Base-by-base conservation (phyloP, 106 monocot species). In the Agapanthus africanus region DNA sequence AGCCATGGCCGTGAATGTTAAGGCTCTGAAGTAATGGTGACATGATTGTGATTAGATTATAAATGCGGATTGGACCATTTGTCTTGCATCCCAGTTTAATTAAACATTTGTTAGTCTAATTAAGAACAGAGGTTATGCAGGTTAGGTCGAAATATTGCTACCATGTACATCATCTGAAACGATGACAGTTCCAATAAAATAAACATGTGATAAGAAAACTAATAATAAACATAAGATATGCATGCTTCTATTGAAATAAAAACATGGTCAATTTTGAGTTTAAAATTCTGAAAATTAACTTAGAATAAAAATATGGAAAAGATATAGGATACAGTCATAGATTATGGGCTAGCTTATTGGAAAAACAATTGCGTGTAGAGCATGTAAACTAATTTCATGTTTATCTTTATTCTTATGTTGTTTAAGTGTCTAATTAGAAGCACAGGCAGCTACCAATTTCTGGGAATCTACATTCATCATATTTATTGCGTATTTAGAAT, bases 221-320 rank as follows among this genome's bases (percentile, higher is more conserved):
- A n/a, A n/a, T n/a, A n/a, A n/a, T n/a, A 13, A 57, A 57, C 10
- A 11, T 30, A 11, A 31, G 11, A 57, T n/a, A n/a, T n/a, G n/a
- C 56, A 57, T 57, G 56, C 27, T 57, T 14, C 56, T 57, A 57
- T 57, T 57, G 15, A 56, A 56, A 56, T 56, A 56, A 56, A 52
- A 1, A 4, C 21, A 52, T 22, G 3, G 56, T 31, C 27, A 31
- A 57, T 30, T 28, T 57, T 31, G 30, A 11, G 56, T 26, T 1
- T 57, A 31, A 57, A 57, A 57, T 22, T 52, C 6, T 57, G 13
- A 57, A 0, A 27, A 30, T 2, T 30, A 13, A 30, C 31, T n/a
- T 1, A 14, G n/a, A n/a, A n/a, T n/a, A n/a, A n/a, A n/a, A n/a
- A n/a, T n/a, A 1, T 14, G 49, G 19, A 0, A 49, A 49, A 49